A percentile compares a stretch with the other conserved stretches of the same genome.
Evolutionary conservation across 768 basidiomycete genomes (phyloP).

Genomic region (Lanmaoa pseudosensibilis): DNA sequence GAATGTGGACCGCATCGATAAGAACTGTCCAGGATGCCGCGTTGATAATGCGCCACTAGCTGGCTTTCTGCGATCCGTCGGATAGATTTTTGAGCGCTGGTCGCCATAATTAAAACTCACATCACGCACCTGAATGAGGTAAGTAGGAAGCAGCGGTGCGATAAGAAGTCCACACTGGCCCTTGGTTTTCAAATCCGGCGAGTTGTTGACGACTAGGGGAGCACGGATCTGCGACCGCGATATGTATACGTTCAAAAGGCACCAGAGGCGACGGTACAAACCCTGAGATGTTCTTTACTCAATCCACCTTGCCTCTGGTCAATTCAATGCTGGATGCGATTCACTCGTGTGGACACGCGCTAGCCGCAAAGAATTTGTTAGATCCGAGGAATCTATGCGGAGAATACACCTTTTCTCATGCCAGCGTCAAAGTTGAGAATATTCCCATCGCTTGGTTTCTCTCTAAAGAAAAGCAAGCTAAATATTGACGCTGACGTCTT

Average conservation of each 20-base stretch:
- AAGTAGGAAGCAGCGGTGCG: neutral
- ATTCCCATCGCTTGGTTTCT: constrained; percentile 9
- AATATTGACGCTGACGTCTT: neutral
- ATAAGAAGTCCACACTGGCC: neutral
- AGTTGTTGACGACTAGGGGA: neutral
- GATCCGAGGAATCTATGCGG: constrained; percentile 8
- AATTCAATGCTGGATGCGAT: neutral
- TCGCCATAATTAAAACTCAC: constrained; percentile 7
- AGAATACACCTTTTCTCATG: constrained; percentile 9
- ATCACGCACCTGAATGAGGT: constrained; percentile 4
- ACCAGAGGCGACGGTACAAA: neutral
- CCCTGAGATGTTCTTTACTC: constrained; percentile 3
- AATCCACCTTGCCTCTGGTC: neutral
- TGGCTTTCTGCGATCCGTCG: neutral
- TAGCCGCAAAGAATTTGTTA: neutral
- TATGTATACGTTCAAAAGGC: neutral
- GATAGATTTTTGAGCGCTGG: constrained; percentile 1
- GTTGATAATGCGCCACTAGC: constrained; percentile 9
- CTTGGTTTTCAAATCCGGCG: neutral
- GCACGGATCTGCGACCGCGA: neutral
- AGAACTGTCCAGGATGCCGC: neutral
- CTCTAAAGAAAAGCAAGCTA: neutral
- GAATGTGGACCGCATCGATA: constrained; percentile 3
- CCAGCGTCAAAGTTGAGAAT: constrained; percentile 1
- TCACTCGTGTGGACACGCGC: neutral